Conservation (phyloP, 768 basidiomycete genomes). For the Russula sp. region DNA sequence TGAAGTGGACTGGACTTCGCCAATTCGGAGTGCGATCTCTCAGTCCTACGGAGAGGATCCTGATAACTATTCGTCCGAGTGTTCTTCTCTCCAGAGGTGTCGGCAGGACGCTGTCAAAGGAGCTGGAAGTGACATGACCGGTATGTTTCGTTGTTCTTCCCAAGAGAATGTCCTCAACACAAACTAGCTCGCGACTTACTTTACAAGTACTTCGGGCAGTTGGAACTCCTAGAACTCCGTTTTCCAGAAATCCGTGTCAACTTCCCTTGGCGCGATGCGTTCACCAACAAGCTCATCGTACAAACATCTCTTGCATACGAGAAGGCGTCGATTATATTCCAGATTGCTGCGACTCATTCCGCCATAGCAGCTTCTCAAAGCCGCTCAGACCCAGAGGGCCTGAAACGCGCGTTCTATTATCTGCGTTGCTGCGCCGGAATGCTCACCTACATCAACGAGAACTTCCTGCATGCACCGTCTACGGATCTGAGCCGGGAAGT, state of each 20-base stretch:
- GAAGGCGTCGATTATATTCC: conserved; percentile 96
- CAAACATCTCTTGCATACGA: conserved; percentile 97
- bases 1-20: conserved; percentile 93
- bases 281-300: conserved; percentile 87
- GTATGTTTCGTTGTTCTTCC: conserved; percentile 37
- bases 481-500: conserved; percentile 93
- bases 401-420: conserved; percentile 70
- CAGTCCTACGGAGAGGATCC: conserved; percentile 93
- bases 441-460: conserved; percentile 98
- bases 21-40: conserved; percentile 79
- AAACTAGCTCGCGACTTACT: conserved; percentile 80
- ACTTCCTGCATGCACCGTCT: conserved; percentile 96
- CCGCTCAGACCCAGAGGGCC: conserved; percentile 48
- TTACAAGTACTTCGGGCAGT: conserved; percentile 99
- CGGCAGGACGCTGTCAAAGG: conserved; percentile 95
- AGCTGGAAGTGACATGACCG: conserved; percentile 93
- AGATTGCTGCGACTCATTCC: conserved; percentile 91
- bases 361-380: conserved; percentile 83
- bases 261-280: conserved; percentile 96
- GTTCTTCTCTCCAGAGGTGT: conserved; percentile 78
- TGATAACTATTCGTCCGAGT: conserved; percentile 82
- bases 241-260: conserved; percentile 96
- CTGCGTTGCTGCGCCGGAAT: conserved; percentile 88
- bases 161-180: neutral
- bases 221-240: conserved; percentile 92